phyloP scores from a whole-genome alignment of 495 filamentous ascomycete genomes.

The Ascobolus immersus region DNA sequence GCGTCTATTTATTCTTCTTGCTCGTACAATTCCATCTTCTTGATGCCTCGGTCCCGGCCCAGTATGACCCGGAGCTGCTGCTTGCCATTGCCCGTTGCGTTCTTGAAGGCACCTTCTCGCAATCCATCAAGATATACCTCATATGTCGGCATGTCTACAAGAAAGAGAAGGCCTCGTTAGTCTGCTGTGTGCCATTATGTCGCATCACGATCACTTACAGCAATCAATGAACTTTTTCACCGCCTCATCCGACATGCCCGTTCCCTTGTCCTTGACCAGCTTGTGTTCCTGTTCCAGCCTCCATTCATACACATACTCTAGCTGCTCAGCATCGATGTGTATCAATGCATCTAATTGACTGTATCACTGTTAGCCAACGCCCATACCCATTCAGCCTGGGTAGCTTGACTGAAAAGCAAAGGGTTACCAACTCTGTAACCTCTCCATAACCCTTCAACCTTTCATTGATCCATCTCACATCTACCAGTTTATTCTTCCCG shows the following conservation, averaged over 20 bases:
- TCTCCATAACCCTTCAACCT: conserved; percentile 42
- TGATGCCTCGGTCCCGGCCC: too few relatives aligned
- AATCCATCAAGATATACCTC: conserved; percentile 49
- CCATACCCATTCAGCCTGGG: too few relatives aligned
- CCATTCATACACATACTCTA: conserved; percentile 66
- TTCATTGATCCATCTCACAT: conserved; percentile 49
- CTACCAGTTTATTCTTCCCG: conserved; percentile 34
- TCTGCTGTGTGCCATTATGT: neutral
- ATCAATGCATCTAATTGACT: conserved; percentile 55
- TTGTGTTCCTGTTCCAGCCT: conserved; percentile 53
- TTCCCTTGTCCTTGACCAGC: conserved; percentile 35
- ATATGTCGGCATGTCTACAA: conserved; percentile 26
- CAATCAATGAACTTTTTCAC: conserved; percentile 40
- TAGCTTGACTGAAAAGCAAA: too few relatives aligned
- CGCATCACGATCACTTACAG: conserved; percentile 22
- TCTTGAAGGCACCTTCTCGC: conserved; percentile 34
- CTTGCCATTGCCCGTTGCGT: too few relatives aligned
- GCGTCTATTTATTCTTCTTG: too few relatives aligned
- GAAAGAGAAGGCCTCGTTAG: neutral
- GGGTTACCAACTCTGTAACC: conserved; percentile 32
- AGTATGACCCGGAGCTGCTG: too few relatives aligned
- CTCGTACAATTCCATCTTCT: too few relatives aligned
- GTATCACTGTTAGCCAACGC: too few relatives aligned
- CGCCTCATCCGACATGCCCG: conserved; percentile 54
- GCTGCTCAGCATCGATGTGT: conserved; percentile 58